phyloP scores from a whole-genome alignment of 768 basidiomycete genomes.

The Leucocoprinus leucothites region DNA sequence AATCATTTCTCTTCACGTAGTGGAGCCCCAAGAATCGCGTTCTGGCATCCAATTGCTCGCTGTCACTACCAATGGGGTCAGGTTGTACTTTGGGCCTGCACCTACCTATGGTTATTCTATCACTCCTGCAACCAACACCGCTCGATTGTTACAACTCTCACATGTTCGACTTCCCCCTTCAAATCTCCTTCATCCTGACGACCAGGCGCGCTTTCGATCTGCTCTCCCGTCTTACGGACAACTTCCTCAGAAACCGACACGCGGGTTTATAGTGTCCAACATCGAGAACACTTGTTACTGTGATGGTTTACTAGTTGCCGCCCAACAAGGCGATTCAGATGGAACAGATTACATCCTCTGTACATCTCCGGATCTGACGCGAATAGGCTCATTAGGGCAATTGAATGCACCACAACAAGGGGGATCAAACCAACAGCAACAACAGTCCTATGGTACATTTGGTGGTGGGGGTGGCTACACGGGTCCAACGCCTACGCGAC shows the following conservation, averaged over 20 bases:
- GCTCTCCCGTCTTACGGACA: conserved; percentile 48
- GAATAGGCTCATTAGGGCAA: conserved; percentile 68
- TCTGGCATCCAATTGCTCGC: conserved; percentile 75
- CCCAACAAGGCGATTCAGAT: conserved; percentile 74
- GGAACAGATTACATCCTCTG: conserved; percentile 75
- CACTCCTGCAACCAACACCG: conserved; percentile 28
- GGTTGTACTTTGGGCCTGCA: conserved; percentile 77
- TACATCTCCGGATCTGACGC: conserved; percentile 70
- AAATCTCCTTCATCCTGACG: conserved; percentile 76
- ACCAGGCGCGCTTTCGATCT: conserved; percentile 52
- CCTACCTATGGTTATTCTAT: conserved; percentile 50
- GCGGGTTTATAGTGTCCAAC: conserved; percentile 56
- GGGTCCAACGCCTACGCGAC: conserved; percentile 37
- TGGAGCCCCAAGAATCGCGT: conserved; percentile 66
- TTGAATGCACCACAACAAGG: conserved; percentile 45
- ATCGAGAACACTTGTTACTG: conserved; percentile 65
- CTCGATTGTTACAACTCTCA: conserved; percentile 56
- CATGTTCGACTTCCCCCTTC: conserved; percentile 80
- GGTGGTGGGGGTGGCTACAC: conserved; percentile 34
- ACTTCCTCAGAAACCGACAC: conserved; percentile 39
- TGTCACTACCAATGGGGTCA: conserved; percentile 76
- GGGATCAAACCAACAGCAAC: conserved; percentile 37
- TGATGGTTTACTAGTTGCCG: conserved; percentile 63
- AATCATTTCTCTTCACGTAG: conserved; percentile 66
- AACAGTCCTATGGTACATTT: conserved; percentile 8